These are phyloP conservation scores for Sporothrix mexicana DNA, from an alignment of 2,329 filamentous ascomycete species.

Conservation along the genomic window DNA sequence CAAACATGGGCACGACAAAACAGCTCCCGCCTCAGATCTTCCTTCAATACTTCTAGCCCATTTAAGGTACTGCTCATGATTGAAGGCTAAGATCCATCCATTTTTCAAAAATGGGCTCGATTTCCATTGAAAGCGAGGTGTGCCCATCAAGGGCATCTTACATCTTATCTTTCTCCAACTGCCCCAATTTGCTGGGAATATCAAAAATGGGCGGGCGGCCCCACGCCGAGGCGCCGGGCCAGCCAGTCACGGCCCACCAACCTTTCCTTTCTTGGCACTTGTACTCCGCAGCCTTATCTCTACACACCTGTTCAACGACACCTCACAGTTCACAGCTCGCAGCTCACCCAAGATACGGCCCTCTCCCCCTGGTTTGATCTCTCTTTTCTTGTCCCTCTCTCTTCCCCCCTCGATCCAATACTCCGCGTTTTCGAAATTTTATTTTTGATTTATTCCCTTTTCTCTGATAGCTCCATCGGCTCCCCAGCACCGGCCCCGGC, in stretches of 20 bases:
- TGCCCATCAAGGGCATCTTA: not conserved
- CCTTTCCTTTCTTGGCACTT: slow-evolving; percentile 22
- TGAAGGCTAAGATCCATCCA: no score
- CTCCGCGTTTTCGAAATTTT: slow-evolving; percentile 29
- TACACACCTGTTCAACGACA: not conserved
- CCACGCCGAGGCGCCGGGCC: slow-evolving; percentile 20
- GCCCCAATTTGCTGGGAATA: not conserved
- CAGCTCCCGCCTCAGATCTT: not conserved
- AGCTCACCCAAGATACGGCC: not conserved
- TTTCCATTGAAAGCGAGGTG: not conserved
- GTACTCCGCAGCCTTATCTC: slow-evolving; percentile 18
- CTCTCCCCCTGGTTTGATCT: not conserved
- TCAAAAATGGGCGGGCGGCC: slow-evolving; percentile 11
- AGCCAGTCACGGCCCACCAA: slow-evolving; percentile 19
- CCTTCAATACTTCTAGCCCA: not conserved
- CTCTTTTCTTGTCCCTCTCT: not conserved
- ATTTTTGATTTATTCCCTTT: not conserved
- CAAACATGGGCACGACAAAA: not conserved
- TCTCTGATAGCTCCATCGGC: not conserved
- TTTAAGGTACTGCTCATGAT: slow-evolving; percentile 1
- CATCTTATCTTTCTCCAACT: slow-evolving; percentile 25
- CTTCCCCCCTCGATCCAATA: slow-evolving; percentile 2
- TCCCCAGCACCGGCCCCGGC: not conserved
- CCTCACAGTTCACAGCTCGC: not conserved
- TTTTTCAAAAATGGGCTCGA: not conserved